Evolutionary conservation across 225 moss, liverwort and hornwort species (phyloP).

Genomic region (Bryum argenteum): DNA sequence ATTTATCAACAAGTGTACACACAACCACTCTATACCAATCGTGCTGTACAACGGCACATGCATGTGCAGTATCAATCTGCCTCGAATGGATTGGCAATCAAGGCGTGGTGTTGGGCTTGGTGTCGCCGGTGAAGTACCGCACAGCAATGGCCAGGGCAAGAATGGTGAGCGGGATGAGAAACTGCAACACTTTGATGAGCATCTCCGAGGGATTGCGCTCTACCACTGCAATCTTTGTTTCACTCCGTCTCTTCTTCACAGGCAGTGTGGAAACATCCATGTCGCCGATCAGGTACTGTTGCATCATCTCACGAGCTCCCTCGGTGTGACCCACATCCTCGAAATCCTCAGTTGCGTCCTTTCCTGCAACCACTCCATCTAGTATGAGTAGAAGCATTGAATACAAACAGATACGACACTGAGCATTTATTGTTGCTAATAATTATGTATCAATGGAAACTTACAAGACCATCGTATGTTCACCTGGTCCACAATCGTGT

Average conservation of each 20-base stretch:
- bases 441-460: background rate
- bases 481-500: too few relatives aligned
- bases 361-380: constrained; percentile 3
- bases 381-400: background rate
- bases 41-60: too few relatives aligned
- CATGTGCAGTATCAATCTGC: background rate
- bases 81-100: background rate
- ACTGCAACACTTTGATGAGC: constrained; percentile 33
- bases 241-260: background rate
- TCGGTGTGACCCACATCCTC: constrained; percentile 33
- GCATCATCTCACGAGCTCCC: constrained; percentile 31
- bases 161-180: constrained; percentile 27
- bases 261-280: constrained; percentile 27
- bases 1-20: too few relatives aligned
- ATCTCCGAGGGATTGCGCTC: constrained; percentile 23
- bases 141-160: constrained; percentile 21
- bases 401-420: background rate
- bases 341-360: constrained; percentile 32
- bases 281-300: constrained; percentile 26
- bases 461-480: too few relatives aligned
- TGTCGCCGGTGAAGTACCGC: background rate
- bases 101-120: background rate
- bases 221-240: too few relatives aligned
- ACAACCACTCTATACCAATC: too few relatives aligned
- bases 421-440: background rate